Evolutionary conservation across 225 moss, liverwort and hornwort genomes (phyloP).

Genomic region (Antitrichia curtipendula): DNA sequence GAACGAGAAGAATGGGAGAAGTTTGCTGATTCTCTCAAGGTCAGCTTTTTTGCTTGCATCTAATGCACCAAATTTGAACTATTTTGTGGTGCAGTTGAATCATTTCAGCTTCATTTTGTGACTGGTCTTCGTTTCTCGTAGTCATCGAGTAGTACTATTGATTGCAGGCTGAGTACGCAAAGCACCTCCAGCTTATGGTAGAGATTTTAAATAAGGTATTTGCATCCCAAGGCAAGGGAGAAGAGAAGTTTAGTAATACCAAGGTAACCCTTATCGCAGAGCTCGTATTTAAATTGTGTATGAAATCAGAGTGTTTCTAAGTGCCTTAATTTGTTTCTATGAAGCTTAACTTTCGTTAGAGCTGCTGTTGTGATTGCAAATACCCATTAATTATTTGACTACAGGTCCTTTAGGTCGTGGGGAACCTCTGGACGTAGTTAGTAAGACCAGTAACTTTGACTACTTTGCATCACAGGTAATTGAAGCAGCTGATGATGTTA

Average conservation of each 20-base stretch:
- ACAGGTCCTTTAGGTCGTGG: background rate
- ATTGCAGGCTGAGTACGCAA: conserved; percentile 62
- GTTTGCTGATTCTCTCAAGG: conserved; percentile 60
- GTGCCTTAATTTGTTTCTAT: background rate
- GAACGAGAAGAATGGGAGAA: conserved; percentile 92
- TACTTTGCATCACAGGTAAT: conserved; percentile 41
- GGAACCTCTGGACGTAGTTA: background rate
- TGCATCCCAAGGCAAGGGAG: conserved; percentile 55
- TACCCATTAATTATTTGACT: background rate
- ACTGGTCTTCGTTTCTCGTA: background rate
- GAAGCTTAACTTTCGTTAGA: background rate
- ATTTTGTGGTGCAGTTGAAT: background rate
- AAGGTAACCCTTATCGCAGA: conserved; percentile 24
- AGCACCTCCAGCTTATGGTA: conserved; percentile 70
- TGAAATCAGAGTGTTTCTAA: background rate
- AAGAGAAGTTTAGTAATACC: conserved; percentile 34
- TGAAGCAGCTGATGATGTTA: conserved; percentile 72
- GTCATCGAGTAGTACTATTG: background rate
- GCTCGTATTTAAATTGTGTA: background rate
- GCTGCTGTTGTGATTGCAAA: background rate
- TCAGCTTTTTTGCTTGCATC: background rate
- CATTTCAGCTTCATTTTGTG: background rate
- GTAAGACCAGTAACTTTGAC: background rate
- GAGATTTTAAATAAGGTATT: conserved; percentile 67
- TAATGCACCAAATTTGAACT: background rate